Base-by-base conservation (phyloP, 179 eudicot genomes). In the Beta lomatogona region DNA sequence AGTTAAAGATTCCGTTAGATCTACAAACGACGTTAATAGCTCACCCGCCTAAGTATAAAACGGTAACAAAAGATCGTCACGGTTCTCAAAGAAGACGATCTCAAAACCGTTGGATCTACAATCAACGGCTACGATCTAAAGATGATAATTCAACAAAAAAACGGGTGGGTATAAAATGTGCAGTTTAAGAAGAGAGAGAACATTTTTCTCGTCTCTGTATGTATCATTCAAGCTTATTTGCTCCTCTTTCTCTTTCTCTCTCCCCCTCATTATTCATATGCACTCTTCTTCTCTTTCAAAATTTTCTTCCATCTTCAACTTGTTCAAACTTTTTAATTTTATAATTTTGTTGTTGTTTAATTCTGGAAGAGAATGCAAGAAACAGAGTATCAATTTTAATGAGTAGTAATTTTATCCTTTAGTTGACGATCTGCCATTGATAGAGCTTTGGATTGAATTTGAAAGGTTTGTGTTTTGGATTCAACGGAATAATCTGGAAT, bases 161-260 rank as follows among this genome's bases (percentile, higher is more conserved):
- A 82, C 67, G 85, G 86, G 87, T 82, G 89, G 89, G 90, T 91
- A 89, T 89, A 89, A 78, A 90, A 85, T 54, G 69, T 18, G 84
- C 80, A 82, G 83, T 71, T 84, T 79, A 77, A 77, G 79, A 84
- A 78, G 76, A 80, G 83, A 72, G 82, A 79, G 77, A 85, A 63
- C 75, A 18, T 73, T 19, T 68, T 13, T 75, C 70, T 55, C 71
- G 4, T 64, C 41, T 52, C 50, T 46, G 50, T 46, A 4, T 46
- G 50, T 46, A 46, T 46, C 50, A 46, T 46, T 4, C 50, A 46
- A 46, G 50, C 50, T 46, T 46, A 46, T 46, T 4, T 46, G 50
- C 50, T 46, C 55, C 46, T 2, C 21, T 36, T 1, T 57, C 9
- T 2, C 21, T 36, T 1, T 57, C 9, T 67, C 74, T 79, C 44